phyloP scores from a whole-genome alignment of 805 yeast genomes.

The Millerozyma miso region DNA sequence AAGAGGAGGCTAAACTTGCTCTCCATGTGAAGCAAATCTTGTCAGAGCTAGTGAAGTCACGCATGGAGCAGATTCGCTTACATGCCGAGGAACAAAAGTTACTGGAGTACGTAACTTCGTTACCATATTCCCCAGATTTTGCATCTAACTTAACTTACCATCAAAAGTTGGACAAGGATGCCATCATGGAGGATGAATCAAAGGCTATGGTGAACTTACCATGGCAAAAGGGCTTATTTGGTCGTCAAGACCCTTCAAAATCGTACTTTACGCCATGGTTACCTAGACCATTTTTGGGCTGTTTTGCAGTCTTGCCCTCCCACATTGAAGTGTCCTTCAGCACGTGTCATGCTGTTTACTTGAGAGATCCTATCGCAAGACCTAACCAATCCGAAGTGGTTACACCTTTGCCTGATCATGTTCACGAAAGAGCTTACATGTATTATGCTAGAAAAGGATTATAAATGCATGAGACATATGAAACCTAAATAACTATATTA shows the following conservation, averaged over 20 bases:
- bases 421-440: conserved; percentile 93
- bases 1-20: conserved; percentile 28
- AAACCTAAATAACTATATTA: conserved; percentile 2
- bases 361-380: conserved; percentile 95
- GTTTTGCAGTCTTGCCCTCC: conserved; percentile 86
- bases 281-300: conserved; percentile 89
- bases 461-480: conserved; percentile 13
- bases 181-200: conserved; percentile 47
- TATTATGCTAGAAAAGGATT: conserved; percentile 77
- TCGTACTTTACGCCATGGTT: conserved; percentile 96
- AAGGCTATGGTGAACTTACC: conserved; percentile 57
- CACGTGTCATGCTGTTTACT: conserved; percentile 94
- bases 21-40: conserved; percentile 32
- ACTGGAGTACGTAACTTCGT: conserved; percentile 20
- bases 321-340: conserved; percentile 87
- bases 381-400: conserved; percentile 96
- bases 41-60: conserved; percentile 31
- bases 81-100: conserved; percentile 22
- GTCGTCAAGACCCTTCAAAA: conserved; percentile 71
- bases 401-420: conserved; percentile 75
- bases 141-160: conserved; percentile 28
- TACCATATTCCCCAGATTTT: conserved; percentile 27
- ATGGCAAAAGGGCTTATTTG: conserved; percentile 76
- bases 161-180: conserved; percentile 38
- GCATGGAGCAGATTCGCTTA: conserved; percentile 29